Base-by-base conservation (phyloP, 2,329 filamentous ascomycete genomes). In the Chaetomium olivaceum region DNA sequence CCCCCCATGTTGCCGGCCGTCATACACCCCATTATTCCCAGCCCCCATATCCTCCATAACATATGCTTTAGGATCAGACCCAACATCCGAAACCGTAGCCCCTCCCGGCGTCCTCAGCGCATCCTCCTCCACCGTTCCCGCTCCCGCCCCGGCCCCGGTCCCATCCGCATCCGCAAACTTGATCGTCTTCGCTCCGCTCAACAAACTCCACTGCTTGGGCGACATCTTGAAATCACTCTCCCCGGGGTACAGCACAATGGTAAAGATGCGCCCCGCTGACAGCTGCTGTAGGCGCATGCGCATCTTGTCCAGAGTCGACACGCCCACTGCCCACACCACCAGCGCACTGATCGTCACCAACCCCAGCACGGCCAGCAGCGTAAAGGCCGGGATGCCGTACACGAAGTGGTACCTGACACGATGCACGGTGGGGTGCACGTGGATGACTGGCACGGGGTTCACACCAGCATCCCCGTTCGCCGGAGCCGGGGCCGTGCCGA, bases 341-440 rank as follows among this genome's bases (percentile, higher is more conserved):
- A 36, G 1, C 29, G 33, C 43, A 51, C 59, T 43, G 19, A 50
- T 39, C n/a, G 58, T 57, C 11, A 57, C n/a, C 51, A 46, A 43
- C 23, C 52, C 43, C 29, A 64, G 51, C 25, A 61, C 21, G 11
- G 43, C 52, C 43, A 67, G 19, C 36, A 64, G 50, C 6, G 65
- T 36, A 6, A 36, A 51, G 0, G 74, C 77, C 1, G 77, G 77
- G 19, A 79, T 73, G 14, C 72, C 77, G 64, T 74, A 80, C 3
- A 62, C 64, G 8, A 72, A 63, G 21, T 74, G 66, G 66, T 79
- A 80, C 39, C 69, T 71, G 48, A 80, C 75, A 3, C 68, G 68
- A 6, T 67, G 70, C 2, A 70, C 69, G 54, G 72, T 65, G 0
- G 67, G 65, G 21, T 31, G 74, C 39, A 79, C 70, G 2, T 69